These are phyloP conservation scores for Rutstroemia sp. DNA, from an alignment of 2,329 filamentous ascomycete genomes.

Conservation along the genomic window DNA sequence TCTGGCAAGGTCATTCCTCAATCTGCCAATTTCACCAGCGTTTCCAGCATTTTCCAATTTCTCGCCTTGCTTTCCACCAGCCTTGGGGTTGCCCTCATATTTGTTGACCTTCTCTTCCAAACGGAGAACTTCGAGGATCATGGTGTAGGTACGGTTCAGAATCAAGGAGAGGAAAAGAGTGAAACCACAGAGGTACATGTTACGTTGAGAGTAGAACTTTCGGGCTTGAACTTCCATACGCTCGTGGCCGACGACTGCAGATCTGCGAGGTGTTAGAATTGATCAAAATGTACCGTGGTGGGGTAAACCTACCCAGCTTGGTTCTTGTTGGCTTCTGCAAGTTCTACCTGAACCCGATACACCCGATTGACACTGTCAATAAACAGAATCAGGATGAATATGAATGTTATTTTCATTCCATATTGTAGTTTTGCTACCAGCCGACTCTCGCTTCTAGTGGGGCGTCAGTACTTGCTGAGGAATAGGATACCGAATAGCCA, in stretches of 20 bases:
- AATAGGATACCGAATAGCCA: constrained; percentile 44
- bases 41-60: constrained; percentile 67
- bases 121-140: constrained; percentile 48
- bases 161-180: constrained; percentile 98
- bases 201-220: constrained; percentile 99
- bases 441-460: constrained; percentile 29
- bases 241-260: constrained; percentile 77
- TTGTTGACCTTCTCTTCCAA: constrained; percentile 88
- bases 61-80: constrained; percentile 58
- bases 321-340: constrained; percentile 64
- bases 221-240: constrained; percentile 97
- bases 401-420: constrained; percentile 97
- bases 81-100: constrained; percentile 60
- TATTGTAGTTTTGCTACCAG: constrained; percentile 89
- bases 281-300: background rate
- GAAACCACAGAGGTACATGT: constrained; percentile 99
- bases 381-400: constrained; percentile 98
- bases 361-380: constrained; percentile 93
- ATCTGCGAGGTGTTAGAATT: constrained; percentile 35
- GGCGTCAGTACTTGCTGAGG: constrained; percentile 14
- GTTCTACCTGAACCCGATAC: constrained; percentile 90
- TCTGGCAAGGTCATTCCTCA: constrained; percentile 58
- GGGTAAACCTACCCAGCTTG: constrained; percentile 22
- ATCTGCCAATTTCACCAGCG: constrained; percentile 63
- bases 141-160: constrained; percentile 96